Evolutionary conservation across 73 alveolate species (phyloP), one percentile per base, ranked within the genome.

Genomic region (Urostyla sp.): DNA sequence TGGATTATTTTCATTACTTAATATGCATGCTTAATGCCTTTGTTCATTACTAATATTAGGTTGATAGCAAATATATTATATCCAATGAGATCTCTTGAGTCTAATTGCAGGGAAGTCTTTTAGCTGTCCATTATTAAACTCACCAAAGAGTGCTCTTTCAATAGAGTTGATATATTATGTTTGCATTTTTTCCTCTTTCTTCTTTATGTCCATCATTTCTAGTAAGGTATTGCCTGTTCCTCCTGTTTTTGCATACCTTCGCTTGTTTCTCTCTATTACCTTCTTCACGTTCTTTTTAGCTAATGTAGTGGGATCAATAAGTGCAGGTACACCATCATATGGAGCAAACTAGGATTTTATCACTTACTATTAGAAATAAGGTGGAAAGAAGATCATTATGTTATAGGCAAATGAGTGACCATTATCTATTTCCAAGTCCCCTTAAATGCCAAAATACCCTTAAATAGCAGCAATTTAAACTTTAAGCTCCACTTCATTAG

Each of bases 351-450:
- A 51, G 20, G 55, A 36, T 23, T 73, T 48, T 7, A 50, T 48
- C 0, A 73, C 85, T 28, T 73, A 36, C 5, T 59, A 15, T 26
- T 73, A 30, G 85, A 73, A 73, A 45, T 73, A 73, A 18, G 85
- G 50, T 3, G 69, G 59, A 46, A 73, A 73, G 59, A 73, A 54
- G 21, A 48, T 75, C 44, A 48, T 73, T n/a, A 73, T 73, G 16
- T 61, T 51, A 21, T 51, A 48, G 1, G 85, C 69, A 21, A 73
- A 73, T 30, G 85, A 73, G 38, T 73, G 85, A 21, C 85, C 85
- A 52, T 45, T 73, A 36, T 73, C 85, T 1, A 73, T 73, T 43
- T 73, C 85, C 40, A 73, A 23, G 26, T 73, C 85, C 24, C 85
- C 85, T n/a, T 51, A 53, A 21, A 73, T 73, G 7, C 74, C 74